Evolutionary conservation across 441 rosid genomes (phyloP).

Genomic region (Iberis amara): DNA sequence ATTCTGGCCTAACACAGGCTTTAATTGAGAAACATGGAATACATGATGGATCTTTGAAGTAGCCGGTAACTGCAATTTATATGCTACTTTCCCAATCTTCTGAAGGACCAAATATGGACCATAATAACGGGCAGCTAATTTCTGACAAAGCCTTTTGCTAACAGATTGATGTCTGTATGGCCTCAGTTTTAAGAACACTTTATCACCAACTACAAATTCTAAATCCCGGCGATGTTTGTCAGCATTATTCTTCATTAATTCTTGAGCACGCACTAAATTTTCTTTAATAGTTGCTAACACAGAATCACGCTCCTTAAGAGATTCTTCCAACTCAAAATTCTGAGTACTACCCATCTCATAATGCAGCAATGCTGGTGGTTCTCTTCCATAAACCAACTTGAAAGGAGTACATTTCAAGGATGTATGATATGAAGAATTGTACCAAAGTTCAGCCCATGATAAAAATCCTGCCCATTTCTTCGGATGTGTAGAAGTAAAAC

Average conservation of each 20-base stretch:
- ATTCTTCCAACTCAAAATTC: background rate
- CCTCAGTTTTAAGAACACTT: no score
- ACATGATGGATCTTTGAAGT: no score
- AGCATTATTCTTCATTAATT: background rate
- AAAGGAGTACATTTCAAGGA: background rate
- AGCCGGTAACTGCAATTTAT: no score
- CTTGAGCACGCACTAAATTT: background rate
- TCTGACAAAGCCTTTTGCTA: no score
- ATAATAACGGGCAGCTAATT: no score
- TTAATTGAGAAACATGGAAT: no score
- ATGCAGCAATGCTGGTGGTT: background rate
- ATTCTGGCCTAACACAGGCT: no score
- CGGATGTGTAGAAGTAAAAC: background rate
- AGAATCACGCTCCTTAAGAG: background rate
- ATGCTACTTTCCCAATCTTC: no score
- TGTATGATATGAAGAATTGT: background rate
- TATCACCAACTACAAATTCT: no score
- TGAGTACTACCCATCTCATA: background rate
- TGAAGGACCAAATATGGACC: no score
- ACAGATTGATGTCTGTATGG: no score
- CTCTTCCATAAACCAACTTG: background rate
- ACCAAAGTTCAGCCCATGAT: background rate
- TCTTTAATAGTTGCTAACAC: background rate
- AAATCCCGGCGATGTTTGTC: background rate
- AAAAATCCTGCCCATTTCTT: background rate